Percentiles rank a stretch among this genome's conserved stretches.
Evolutionary conservation across 2,329 filamentous ascomycete genomes (phyloP).

Genomic region (Amauroascus verrucosus): DNA sequence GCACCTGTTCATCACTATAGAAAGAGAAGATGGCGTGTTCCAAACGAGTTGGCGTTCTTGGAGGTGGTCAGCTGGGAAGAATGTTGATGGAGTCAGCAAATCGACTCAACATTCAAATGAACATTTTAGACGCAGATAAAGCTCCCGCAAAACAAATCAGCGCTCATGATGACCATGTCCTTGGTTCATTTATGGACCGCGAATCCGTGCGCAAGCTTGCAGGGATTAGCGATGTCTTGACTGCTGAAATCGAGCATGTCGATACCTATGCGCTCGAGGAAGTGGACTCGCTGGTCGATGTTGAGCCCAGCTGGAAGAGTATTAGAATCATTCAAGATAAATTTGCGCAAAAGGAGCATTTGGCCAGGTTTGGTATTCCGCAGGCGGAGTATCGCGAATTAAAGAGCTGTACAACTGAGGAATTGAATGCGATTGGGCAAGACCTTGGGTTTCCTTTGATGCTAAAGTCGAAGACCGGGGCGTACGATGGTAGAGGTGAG

Average conservation of each 20-base stretch:
- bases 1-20: not conserved
- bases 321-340: conserved; percentile 89
- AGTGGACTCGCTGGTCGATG: conserved; percentile 53
- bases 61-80: conserved; percentile 69
- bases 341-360: conserved; percentile 75
- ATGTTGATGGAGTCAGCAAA: conserved; percentile 90
- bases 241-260: conserved; percentile 92
- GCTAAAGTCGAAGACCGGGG: conserved; percentile 82
- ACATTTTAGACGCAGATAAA: conserved; percentile 64
- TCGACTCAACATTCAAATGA: conserved; percentile 65
- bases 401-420: conserved; percentile 47
- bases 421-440: conserved; percentile 53
- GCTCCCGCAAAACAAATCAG: conserved; percentile 81
- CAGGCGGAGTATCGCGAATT: conserved; percentile 62
- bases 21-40: conserved; percentile 11
- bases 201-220: conserved; percentile 73
- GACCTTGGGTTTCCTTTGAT: conserved; percentile 74
- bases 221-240: conserved; percentile 64
- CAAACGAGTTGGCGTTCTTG: conserved; percentile 41
- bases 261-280: conserved; percentile 83
- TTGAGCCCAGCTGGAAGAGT: conserved; percentile 77
- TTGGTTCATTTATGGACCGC: conserved; percentile 78
- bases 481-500: conserved; percentile 79
- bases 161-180: conserved; percentile 61
- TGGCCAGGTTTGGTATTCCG: conserved; percentile 57